phyloP scores from a whole-genome alignment of 768 basidiomycete genomes.

The Tremella mesenterica region DNA sequence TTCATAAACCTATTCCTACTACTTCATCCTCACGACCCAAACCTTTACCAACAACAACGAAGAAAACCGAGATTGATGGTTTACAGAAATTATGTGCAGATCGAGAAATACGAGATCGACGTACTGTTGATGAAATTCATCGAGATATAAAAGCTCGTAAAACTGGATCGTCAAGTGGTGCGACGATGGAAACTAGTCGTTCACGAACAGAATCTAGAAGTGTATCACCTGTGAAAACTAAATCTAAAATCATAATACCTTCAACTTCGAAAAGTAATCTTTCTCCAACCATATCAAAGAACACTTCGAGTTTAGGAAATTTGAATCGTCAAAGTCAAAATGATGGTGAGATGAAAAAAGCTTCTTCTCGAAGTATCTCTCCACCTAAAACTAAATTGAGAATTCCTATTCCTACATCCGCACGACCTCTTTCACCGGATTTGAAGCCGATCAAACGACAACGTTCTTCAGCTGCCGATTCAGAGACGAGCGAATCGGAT shows the following conservation, averaged over 20 bases:
- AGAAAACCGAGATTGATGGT: slow-evolving; percentile 8
- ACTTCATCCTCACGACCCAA: neutral
- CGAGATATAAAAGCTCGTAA: slow-evolving; percentile 24
- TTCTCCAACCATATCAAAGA: neutral
- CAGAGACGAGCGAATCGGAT: slow-evolving; percentile 1
- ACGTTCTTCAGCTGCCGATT: neutral
- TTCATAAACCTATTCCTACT: neutral
- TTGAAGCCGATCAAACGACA: neutral
- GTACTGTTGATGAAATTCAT: slow-evolving; percentile 33
- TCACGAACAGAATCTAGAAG: neutral
- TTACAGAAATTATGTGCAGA: slow-evolving; percentile 26
- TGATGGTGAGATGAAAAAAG: too few relatives aligned
- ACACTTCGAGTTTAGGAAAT: neutral
- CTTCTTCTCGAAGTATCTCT: neutral
- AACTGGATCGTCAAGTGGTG: neutral
- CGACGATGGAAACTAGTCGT: neutral
- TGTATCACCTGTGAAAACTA: neutral
- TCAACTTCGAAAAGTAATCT: slow-evolving; percentile 19
- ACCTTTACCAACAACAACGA: neutral
- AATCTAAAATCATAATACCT: slow-evolving; percentile 12
- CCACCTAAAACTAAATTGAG: neutral
- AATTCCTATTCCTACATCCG: neutral
- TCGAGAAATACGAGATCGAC: slow-evolving; percentile 23
- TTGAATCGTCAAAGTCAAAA: too few relatives aligned
- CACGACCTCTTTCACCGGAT: neutral